Evolutionary conservation across 345 rosid genomes (phyloP), one percentile per base, ranked within the genome.

Genomic region (Ailanthus altissimus): DNA sequence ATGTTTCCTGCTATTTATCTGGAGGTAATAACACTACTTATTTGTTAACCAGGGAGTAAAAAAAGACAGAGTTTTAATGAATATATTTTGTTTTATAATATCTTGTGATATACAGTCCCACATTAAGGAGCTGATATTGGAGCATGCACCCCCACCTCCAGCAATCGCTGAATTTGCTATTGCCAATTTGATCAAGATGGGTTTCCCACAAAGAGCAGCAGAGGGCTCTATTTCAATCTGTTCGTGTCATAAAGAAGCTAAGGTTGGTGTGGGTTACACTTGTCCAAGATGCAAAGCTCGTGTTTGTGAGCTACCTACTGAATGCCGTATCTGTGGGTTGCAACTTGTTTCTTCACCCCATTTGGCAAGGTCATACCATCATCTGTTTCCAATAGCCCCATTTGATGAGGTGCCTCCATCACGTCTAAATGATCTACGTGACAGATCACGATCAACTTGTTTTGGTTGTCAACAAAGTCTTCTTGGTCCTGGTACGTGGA

Each of bases 141-240:
- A 96, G 85, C 98, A 96, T 83, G 98, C 98, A n/a, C 94, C 93
- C 13, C 97, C 98, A 63, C 97, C 99, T 80, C 98, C 97, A 1
- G 95, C 94, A 47, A 91, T 96, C 85, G 98, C 97, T 63, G 97
- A 96, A 80, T 93, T 86, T 83, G 98, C 97, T 43, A 77, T 86
- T 32, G 85, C 99, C 56, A 93, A 87, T 86, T 81, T 93, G 84
- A 93, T 91, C 85, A 92, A 90, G 83, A 92, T 92, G 97, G 98
- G 97, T 75, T 93, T 96, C 87, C 97, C 97, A 51, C 97, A 90
- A 78, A 90, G 97, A 81, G 94, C 89, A 7, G 92, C 93, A 12
- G 94, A 93, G 82, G 84, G 90, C 76, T 91, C 94, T 65, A 81
- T 90, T 61, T 85, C 97, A n/a, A 93, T 96, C 3, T 92, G 98